phyloP scores from a whole-genome alignment of 2,329 filamentous ascomycete species.

The Dichotomopilus funicola region DNA sequence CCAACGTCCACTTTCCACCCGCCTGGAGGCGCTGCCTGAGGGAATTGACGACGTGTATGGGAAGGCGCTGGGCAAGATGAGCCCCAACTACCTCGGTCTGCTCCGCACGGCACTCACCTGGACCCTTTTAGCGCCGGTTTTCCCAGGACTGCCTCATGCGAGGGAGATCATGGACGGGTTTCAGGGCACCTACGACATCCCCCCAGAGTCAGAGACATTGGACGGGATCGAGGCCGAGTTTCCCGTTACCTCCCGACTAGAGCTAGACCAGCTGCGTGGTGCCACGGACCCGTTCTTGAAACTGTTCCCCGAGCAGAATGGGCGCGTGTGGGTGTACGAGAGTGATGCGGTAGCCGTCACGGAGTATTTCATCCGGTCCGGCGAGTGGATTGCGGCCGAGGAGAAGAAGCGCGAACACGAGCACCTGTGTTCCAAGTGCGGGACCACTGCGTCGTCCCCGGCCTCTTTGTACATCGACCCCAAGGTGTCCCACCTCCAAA shows the following conservation, averaged over 20 bases:
- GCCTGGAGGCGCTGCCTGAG: slow-evolving; percentile 16
- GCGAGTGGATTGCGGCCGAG: not conserved
- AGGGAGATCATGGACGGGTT: slow-evolving; percentile 22
- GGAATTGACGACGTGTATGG: slow-evolving; percentile 17
- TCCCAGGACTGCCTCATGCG: slow-evolving; percentile 1
- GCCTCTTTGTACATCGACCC: slow-evolving; percentile 9
- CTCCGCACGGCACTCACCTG: slow-evolving; percentile 20
- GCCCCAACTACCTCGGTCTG: slow-evolving; percentile 20
- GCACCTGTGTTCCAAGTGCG: slow-evolving; percentile 14
- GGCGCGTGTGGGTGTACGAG: slow-evolving; percentile 6
- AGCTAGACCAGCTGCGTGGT: slow-evolving; percentile 16
- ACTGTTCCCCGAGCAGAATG: not conserved
- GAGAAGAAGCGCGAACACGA: slow-evolving; percentile 8
- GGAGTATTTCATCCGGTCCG: slow-evolving; percentile 13
- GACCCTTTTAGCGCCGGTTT: slow-evolving; percentile 7
- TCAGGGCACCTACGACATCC: slow-evolving; percentile 15
- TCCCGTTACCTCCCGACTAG: slow-evolving; percentile 7
- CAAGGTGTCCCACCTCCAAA: slow-evolving; percentile 17
- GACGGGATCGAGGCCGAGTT: slow-evolving; percentile 4
- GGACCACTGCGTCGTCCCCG: not conserved
- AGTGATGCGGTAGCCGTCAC: slow-evolving; percentile 4
- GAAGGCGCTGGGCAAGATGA: slow-evolving; percentile 16
- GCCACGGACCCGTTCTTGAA: slow-evolving; percentile 18
- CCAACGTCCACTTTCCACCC: slow-evolving; percentile 16
- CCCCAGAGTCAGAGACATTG: not conserved